Conservation (phyloP, 2,329 filamentous ascomycete genomes). For the Colletotrichum karsti region DNA sequence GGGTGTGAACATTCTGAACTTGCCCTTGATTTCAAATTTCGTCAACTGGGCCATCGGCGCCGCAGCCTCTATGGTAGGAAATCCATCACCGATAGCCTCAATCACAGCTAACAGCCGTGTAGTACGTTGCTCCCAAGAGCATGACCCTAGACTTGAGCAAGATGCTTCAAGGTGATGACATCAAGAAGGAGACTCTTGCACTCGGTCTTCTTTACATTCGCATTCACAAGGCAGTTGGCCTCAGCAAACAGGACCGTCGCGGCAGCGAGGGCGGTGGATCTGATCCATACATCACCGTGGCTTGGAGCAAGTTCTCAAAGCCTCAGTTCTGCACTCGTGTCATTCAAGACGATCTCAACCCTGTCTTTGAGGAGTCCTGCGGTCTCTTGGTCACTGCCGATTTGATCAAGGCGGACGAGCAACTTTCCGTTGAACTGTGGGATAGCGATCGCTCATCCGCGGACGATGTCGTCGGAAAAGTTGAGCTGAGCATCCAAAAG, state of each 20-base stretch:
- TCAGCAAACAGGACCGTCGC: constrained; percentile 90
- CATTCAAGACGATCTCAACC: constrained; percentile 93
- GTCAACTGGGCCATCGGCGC: constrained; percentile 94
- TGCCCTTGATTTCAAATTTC: constrained; percentile 94
- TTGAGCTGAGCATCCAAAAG: constrained; percentile 93
- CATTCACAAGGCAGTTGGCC: constrained; percentile 85
- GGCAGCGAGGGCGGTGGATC: constrained; percentile 88
- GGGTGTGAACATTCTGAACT: constrained; percentile 89
- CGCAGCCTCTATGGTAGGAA: constrained; percentile 74
- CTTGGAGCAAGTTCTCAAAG: constrained; percentile 96
- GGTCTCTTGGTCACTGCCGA: constrained; percentile 88
- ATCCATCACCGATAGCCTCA: fast-evolving
- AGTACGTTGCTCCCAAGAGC: constrained; percentile 91
- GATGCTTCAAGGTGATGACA: constrained; percentile 89
- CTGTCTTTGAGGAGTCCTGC: constrained; percentile 88
- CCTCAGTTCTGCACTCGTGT: constrained; percentile 98
- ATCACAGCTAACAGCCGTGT: background rate
- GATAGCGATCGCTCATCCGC: constrained; percentile 92
- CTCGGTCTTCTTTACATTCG: constrained; percentile 91
- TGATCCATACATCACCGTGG: constrained; percentile 94
- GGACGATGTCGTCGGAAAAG: constrained; percentile 94
- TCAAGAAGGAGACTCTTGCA: constrained; percentile 88
- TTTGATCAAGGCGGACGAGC: constrained; percentile 91
- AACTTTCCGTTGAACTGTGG: constrained; percentile 93
- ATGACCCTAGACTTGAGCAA: constrained; percentile 92